phyloP scores from a whole-genome alignment of 306 rosid species.

The Inga laurina region DNA sequence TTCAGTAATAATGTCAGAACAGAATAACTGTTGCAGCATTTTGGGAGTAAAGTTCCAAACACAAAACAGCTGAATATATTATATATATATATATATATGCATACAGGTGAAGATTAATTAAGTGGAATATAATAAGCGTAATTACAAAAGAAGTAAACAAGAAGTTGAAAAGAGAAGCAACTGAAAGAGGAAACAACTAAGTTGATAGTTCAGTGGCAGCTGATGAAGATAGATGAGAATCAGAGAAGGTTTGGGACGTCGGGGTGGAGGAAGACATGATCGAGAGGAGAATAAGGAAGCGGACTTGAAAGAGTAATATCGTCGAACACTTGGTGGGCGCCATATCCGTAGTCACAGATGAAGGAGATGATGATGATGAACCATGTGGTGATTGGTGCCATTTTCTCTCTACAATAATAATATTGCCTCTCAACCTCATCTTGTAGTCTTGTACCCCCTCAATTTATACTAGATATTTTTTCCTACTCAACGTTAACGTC shows the following conservation, averaged over 20 bases:
- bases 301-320: not conserved
- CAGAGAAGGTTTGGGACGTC: not conserved
- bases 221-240: too few relatives aligned
- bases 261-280: not conserved
- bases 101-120: too few relatives aligned
- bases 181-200: too few relatives aligned
- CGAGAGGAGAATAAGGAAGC: not conserved
- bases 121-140: too few relatives aligned
- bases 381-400: conserved; percentile 9
- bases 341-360: too few relatives aligned
- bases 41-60: not conserved
- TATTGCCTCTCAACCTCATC: not conserved
- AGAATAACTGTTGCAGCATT: not conserved
- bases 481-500: not conserved
- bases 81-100: not conserved
- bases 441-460: not conserved
- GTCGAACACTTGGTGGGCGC: not conserved
- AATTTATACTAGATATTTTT: not conserved
- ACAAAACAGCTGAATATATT: not conserved
- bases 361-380: too few relatives aligned
- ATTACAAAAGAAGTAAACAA: not conserved
- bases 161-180: not conserved
- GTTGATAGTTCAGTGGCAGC: too few relatives aligned
- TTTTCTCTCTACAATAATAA: not conserved
- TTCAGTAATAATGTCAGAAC: not conserved